Conservation (phyloP, 176 grass and related monocot species). For the Metroxylon sagu region DNA sequence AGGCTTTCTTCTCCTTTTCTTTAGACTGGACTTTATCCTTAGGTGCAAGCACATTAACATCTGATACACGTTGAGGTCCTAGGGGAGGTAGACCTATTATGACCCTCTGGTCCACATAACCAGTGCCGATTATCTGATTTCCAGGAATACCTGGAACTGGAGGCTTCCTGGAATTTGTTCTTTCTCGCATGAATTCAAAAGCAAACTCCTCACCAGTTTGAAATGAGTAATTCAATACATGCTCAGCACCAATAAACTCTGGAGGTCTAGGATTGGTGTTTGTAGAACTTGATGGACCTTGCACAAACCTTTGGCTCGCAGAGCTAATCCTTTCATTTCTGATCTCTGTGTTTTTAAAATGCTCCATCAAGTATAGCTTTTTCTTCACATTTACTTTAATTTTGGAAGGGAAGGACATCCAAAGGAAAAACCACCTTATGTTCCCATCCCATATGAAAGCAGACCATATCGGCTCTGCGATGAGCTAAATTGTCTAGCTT, state of each 20-base stretch:
- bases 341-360: conserved; percentile 13
- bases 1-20: conserved; percentile 1
- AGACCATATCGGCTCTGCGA: too few species aligned
- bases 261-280: not conserved
- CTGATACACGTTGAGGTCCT: not conserved
- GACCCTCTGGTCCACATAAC: conserved; percentile 26
- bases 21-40: not conserved
- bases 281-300: not conserved
- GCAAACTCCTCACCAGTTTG: conserved; percentile 37
- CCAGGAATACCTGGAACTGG: not conserved
- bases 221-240: conserved; percentile 38
- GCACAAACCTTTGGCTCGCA: not conserved
- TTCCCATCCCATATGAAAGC: too few species aligned
- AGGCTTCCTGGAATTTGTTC: conserved; percentile 4
- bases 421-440: too few species aligned
- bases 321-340: conserved; percentile 20
- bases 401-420: too few species aligned
- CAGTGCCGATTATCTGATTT: conserved; percentile 10
- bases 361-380: not conserved
- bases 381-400: not conserved
- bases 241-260: conserved; percentile 12
- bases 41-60: not conserved
- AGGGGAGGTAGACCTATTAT: conserved; percentile 4
- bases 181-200: conserved; percentile 45
- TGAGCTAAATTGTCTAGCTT: too few species aligned